A percentile compares a stretch with the other conserved stretches of the same genome.
These are phyloP conservation scores for Actinomortierella wolfii DNA, from an alignment of 371 early-diverging fungal species.

Conservation along the genomic window DNA sequence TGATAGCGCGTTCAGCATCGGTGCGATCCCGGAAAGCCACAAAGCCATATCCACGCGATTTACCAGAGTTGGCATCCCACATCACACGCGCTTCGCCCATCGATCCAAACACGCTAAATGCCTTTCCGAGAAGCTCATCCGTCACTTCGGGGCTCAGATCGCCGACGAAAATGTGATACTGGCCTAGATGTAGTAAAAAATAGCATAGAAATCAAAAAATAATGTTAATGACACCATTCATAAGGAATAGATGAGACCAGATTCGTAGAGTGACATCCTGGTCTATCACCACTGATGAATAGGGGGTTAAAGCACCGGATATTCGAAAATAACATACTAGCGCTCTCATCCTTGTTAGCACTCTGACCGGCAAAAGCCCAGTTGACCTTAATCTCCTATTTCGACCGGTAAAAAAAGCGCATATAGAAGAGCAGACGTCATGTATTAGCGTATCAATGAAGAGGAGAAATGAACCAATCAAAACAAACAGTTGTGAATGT, in stretches of 20 bases:
- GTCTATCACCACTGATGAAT: background rate
- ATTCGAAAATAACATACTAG: constrained; percentile 40
- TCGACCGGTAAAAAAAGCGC: too few relatives aligned
- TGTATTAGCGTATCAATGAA: too few relatives aligned
- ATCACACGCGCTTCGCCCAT: constrained; percentile 87
- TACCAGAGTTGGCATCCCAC: constrained; percentile 82
- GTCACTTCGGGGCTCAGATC: constrained; percentile 82
- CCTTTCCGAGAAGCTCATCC: constrained; percentile 70
- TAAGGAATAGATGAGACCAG: background rate
- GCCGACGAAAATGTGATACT: constrained; percentile 86
- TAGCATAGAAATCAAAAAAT: background rate
- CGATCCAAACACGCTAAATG: constrained; percentile 72
- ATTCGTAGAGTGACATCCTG: background rate
- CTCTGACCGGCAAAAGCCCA: constrained; percentile 75
- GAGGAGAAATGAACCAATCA: too few relatives aligned
- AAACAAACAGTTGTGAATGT: too few relatives aligned
- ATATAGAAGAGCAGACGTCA: too few relatives aligned
- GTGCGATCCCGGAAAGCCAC: constrained; percentile 77
- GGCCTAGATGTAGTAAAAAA: constrained; percentile 45
- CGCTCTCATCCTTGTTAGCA: constrained; percentile 64
- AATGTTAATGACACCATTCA: background rate
- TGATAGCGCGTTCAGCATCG: constrained; percentile 83
- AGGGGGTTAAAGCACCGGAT: background rate
- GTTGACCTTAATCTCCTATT: constrained; percentile 83
- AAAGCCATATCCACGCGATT: constrained; percentile 85